Evolutionary conservation across 176 grass and related monocot species (phyloP).

Genomic region (Raddia guianensis): DNA sequence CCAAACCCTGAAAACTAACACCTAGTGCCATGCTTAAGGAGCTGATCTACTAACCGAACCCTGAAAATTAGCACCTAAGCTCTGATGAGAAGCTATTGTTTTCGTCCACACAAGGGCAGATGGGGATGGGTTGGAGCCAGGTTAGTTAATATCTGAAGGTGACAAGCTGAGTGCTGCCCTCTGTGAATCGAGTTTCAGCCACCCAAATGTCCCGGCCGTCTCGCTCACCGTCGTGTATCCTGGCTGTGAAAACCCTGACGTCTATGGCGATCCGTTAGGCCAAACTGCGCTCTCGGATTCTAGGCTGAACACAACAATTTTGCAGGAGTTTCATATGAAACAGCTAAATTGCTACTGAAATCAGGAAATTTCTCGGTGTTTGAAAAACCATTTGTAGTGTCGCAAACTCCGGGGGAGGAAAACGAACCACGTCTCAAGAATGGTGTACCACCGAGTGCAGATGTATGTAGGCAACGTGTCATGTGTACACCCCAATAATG

Average conservation of each 20-base stretch:
- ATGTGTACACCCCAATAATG: background rate
- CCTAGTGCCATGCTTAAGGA: background rate
- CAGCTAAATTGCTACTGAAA: no score
- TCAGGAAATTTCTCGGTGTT: no score
- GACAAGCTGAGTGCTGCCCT: background rate
- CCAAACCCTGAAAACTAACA: background rate
- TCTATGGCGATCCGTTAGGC: background rate
- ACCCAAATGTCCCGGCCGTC: constrained; percentile 12
- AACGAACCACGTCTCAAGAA: background rate
- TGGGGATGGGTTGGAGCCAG: background rate
- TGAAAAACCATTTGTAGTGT: no score
- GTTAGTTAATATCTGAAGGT: constrained; percentile 2
- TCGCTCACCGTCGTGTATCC: background rate
- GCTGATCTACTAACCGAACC: no score
- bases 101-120: background rate
- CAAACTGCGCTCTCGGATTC: background rate
- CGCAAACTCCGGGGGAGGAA: no score
- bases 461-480: background rate
- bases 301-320: background rate
- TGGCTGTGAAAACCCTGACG: background rate
- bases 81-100: no score
- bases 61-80: no score
- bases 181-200: constrained; percentile 2
- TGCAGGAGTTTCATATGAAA: no score
- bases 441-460: background rate